Base-by-base conservation (phyloP, 2,329 filamentous ascomycete species). In the Venturia nashicola region DNA sequence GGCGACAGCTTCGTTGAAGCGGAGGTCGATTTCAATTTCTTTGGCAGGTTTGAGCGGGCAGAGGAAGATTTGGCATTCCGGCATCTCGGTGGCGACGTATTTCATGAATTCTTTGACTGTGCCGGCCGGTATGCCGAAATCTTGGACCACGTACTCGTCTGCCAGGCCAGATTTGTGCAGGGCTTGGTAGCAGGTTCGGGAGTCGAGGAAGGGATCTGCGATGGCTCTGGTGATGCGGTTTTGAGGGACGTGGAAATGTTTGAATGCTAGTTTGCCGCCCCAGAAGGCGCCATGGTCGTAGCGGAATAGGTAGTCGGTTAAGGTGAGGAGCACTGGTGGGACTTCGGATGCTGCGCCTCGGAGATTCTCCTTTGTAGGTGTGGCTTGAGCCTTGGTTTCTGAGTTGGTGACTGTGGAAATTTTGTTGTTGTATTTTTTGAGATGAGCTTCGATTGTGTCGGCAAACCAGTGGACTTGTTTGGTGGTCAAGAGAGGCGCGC, bases 271-370 rank as follows among this genome's bases (percentile, higher is more conserved):
- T 32, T 75, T 75, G 12, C 82, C 86, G 3, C 83, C 82, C 86
- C 86, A 89, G 74, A 89, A 89, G 2, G 82, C 85, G 61, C 85
- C 86, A 43, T 86, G 81, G 71, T 89, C 86, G 74, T 87, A 89
- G 20, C 86, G 82, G 73, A 89, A 89, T 65, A 89, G 81, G 72
- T 89, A 89, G 69, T 89, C 86, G 2, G 75, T 75, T 0, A 89
- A 68, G 0, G 85, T 85, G 1, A 88, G 79, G 64, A 81, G 82
- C 65, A 88, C 85, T 63, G 72, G 68, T 2, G 77, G 72, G 11
- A 57, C 51, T 36, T 57, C 51, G 14, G 51, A 57, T n/a, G 51
- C 51, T 14, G 51, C 51, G 14, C 51, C 51, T 57, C 27, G 51
- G 27, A 57, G 27, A 8, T n/a, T 57, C 32, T 57, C 51, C 18